Evolutionary conservation across 192 early-diverging fungal species (phyloP).

Genomic region (Podila minutissima): DNA sequence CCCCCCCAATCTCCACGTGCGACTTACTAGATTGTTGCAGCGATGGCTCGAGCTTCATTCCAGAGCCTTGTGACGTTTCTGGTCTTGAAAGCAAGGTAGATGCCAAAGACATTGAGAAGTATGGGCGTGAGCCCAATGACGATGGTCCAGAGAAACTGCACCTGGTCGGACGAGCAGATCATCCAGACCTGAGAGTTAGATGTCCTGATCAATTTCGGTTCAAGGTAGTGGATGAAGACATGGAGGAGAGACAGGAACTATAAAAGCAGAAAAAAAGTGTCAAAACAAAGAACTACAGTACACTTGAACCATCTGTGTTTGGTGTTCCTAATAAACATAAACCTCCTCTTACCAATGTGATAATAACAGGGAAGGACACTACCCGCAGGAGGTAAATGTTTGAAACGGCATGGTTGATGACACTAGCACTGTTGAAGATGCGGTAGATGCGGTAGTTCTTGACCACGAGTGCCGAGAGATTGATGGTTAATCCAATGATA

Average conservation of each 20-base stretch:
- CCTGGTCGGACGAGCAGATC: background rate
- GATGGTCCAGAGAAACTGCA: slow-evolving; percentile 1
- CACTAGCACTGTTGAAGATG: slow-evolving; percentile 26
- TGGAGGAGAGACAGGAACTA: slow-evolving; percentile 21
- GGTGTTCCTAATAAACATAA: background rate
- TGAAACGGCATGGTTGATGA: slow-evolving; percentile 30
- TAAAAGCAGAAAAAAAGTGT: background rate
- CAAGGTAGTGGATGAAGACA: slow-evolving; percentile 5
- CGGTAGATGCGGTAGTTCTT: slow-evolving; percentile 32
- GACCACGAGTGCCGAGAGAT: slow-evolving; percentile 28
- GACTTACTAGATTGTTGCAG: slow-evolving; percentile 26
- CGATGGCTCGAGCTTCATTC: slow-evolving; percentile 38
- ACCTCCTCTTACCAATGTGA: slow-evolving; percentile 7
- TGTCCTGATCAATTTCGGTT: slow-evolving; percentile 4
- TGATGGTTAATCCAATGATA: slow-evolving; percentile 26
- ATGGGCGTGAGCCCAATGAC: slow-evolving; percentile 2
- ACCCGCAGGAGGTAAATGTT: slow-evolving; percentile 20
- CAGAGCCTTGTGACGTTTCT: slow-evolving; percentile 28
- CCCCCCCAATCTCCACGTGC: too few species aligned
- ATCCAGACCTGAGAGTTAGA: slow-evolving; percentile 14
- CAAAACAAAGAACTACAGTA: background rate
- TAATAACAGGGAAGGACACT: slow-evolving; percentile 8
- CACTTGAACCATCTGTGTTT: too few species aligned
- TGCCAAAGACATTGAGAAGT: slow-evolving; percentile 20
- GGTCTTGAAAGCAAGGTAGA: slow-evolving; percentile 33